Evolutionary conservation across 495 filamentous ascomycete genomes (phyloP).

Genomic region (Penicillium dipodomyicola): DNA sequence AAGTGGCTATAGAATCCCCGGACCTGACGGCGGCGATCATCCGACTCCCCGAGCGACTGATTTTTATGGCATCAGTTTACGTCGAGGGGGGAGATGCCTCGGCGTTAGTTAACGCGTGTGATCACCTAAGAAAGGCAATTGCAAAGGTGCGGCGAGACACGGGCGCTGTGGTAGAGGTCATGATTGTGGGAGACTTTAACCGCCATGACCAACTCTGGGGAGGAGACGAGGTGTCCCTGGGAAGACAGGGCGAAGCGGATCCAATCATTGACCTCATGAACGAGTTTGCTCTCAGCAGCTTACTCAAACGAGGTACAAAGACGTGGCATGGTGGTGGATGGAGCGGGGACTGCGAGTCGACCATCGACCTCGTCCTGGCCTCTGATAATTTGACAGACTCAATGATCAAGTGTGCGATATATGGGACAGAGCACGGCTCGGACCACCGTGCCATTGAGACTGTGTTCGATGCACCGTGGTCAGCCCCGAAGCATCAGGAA

Average conservation of each 20-base stretch:
- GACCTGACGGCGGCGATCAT: conserved; percentile 32
- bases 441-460: conserved; percentile 35
- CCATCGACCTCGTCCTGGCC: too few relatives aligned
- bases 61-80: too few relatives aligned
- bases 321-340: conserved; percentile 26
- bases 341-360: conserved; percentile 18
- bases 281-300: conserved; percentile 26
- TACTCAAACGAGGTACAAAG: conserved; percentile 34
- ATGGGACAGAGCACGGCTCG: conserved; percentile 32
- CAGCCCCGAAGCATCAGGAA: conserved; percentile 13
- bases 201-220: conserved; percentile 39
- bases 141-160: too few relatives aligned
- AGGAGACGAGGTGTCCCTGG: conserved; percentile 31
- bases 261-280: conserved; percentile 37
- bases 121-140: too few relatives aligned
- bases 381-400: conserved; percentile 11
- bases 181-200: conserved; percentile 20
- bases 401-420: conserved; percentile 28
- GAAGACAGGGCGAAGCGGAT: conserved; percentile 35
- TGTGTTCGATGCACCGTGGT: conserved; percentile 22
- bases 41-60: conserved; percentile 15
- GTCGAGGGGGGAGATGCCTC: too few relatives aligned
- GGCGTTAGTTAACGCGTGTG: too few relatives aligned
- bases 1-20: conserved; percentile 23
- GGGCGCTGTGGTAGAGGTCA: too few relatives aligned